These are phyloP conservation scores for Chlorencoelia australis DNA, from an alignment of 2,329 filamentous ascomycete genomes.

Conservation along the genomic window DNA sequence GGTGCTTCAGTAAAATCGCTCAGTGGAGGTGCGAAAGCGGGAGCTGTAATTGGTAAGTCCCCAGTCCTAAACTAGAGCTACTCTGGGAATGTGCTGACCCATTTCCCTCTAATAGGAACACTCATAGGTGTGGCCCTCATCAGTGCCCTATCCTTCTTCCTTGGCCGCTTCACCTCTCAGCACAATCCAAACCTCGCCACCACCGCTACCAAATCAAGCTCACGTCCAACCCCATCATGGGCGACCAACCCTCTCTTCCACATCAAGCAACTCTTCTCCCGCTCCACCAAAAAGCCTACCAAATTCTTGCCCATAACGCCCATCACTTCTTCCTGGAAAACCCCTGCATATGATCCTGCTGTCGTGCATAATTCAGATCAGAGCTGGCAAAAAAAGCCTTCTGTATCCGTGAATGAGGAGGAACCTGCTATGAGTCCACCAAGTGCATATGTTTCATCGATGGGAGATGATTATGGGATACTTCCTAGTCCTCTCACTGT, in stretches of 20 bases:
- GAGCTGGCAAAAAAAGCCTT: not conserved
- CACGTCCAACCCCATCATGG: not conserved
- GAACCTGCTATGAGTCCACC: not conserved
- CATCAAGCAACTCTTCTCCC: slow-evolving; percentile 2
- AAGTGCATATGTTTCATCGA: not conserved
- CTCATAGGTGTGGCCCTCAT: not conserved
- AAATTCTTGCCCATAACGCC: not conserved
- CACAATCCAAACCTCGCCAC: not conserved
- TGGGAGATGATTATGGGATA: not conserved
- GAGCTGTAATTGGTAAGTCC: not conserved
- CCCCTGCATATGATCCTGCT: too few relatives aligned
- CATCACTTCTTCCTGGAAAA: not conserved
- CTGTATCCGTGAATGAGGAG: not conserved
- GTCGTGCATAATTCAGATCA: not conserved
- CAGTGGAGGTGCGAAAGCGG: not conserved
- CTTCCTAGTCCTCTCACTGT: not conserved
- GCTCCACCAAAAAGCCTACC: not conserved
- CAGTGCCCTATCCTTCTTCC: not conserved
- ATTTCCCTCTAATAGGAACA: not conserved
- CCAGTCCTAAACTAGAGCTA: not conserved
- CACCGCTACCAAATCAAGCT: not conserved
- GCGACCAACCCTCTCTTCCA: too few relatives aligned
- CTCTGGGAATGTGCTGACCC: not conserved
- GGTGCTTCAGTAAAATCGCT: not conserved
- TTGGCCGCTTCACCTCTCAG: not conserved